These are phyloP conservation scores for Phytophthora pseudosyringae DNA, from an alignment of 352 stramenopile species.

Conservation along the genomic window DNA sequence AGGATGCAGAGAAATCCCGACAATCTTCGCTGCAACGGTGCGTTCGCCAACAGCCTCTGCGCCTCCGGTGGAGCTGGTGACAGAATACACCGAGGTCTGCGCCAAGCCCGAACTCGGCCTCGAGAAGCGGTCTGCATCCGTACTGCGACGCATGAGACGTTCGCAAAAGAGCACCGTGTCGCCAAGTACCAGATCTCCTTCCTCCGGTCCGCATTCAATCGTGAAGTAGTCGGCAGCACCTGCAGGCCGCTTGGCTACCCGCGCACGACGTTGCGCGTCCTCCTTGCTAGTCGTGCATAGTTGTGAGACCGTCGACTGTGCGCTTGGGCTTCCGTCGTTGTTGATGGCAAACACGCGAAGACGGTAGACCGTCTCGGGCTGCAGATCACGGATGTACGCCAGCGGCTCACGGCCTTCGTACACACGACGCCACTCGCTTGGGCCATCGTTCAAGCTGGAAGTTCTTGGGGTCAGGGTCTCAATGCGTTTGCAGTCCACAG, in stretches of 20 bases:
- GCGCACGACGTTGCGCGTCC: conserved; percentile 53
- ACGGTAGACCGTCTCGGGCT: conserved; percentile 85
- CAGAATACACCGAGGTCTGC: conserved; percentile 58
- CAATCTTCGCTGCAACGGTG: conserved; percentile 75
- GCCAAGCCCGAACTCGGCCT: conserved; percentile 17
- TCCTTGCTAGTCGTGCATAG: conserved; percentile 77
- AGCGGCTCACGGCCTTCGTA: conserved; percentile 85
- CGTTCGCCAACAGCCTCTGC: conserved; percentile 65
- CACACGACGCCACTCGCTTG: conserved; percentile 67
- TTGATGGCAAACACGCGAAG: conserved; percentile 88
- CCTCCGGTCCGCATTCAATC: conserved; percentile 66
- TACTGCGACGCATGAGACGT: conserved; percentile 70
- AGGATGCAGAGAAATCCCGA: conserved; percentile 48
- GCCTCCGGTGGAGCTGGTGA: conserved; percentile 39
- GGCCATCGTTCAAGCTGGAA: conserved; percentile 25
- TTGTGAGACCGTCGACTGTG: conserved; percentile 83
- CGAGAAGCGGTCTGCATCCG: conserved; percentile 37
- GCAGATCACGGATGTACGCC: conserved; percentile 64
- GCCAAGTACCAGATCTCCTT: conserved; percentile 84
- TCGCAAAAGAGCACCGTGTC: conserved; percentile 94
- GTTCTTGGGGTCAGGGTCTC: conserved; percentile 50
- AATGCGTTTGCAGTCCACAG: conserved; percentile 79
- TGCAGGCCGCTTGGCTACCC: conserved; percentile 38
- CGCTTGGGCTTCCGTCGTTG: conserved; percentile 53
- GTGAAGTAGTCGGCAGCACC: conserved; percentile 72